Conservation (phyloP, 139 green algal species). For the Pleodorina starrii region DNA sequence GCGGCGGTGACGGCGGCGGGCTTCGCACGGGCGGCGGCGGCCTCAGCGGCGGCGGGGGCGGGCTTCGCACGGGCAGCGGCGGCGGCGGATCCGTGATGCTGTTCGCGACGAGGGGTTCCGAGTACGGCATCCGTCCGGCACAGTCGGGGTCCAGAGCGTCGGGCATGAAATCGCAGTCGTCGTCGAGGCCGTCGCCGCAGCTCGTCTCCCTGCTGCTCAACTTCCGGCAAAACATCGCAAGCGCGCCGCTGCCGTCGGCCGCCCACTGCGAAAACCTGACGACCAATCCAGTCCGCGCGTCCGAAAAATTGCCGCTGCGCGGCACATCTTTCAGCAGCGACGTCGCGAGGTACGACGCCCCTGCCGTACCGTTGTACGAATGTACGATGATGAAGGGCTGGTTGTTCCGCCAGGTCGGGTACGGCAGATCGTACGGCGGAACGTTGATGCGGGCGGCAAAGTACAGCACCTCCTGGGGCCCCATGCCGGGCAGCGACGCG, state of each 20-base stretch:
- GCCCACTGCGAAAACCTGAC: neutral
- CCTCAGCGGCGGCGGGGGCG: too few species aligned
- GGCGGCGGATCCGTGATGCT: too few species aligned
- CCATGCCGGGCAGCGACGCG: neutral
- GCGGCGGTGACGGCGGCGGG: neutral
- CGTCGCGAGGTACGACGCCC: neutral
- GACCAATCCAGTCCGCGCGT: neutral
- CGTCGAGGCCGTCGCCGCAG: conserved; percentile 15
- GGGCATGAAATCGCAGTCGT: conserved; percentile 30
- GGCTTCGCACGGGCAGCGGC: too few species aligned
- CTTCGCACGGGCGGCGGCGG: neutral
- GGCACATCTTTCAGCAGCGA: neutral
- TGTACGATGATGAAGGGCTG: conserved; percentile 1
- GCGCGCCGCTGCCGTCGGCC: neutral
- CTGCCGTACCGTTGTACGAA: neutral
- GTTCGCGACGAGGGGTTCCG: too few species aligned
- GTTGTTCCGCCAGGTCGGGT: neutral
- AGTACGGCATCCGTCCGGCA: neutral
- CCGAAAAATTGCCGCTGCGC: neutral
- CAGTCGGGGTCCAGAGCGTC: conserved; percentile 23
- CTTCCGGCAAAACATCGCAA: neutral
- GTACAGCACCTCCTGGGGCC: neutral
- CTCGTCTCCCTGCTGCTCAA: neutral
- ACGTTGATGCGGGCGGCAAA: conserved; percentile 3
- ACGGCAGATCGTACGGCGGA: conserved; percentile 12